Evolutionary conservation across 106 monocot species (phyloP).

Genomic region (Acorus calamus): DNA sequence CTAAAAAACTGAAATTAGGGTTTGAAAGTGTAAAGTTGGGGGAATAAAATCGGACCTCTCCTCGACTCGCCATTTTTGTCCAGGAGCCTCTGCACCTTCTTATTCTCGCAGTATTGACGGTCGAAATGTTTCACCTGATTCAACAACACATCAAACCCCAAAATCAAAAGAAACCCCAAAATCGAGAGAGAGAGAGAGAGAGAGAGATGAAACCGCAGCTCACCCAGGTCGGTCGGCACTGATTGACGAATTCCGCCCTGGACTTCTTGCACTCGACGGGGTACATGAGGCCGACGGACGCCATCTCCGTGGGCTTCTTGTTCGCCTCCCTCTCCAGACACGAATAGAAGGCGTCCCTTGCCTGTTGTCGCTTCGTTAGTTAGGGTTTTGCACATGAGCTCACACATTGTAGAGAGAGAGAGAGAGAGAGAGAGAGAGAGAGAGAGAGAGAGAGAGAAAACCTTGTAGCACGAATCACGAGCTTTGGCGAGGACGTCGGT

Average conservation of each 20-base stretch:
- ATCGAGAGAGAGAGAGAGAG: neutral
- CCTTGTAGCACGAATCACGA: constrained; percentile 71
- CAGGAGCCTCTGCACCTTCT: constrained; percentile 65
- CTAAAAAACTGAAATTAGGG: constrained; percentile 12
- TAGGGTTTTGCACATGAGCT: too few species aligned
- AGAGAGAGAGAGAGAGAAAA: too few species aligned
- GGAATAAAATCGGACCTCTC: constrained; percentile 82
- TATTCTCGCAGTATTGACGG: constrained; percentile 74
- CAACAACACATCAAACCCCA: neutral
- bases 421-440: too few species aligned
- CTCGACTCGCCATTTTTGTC: constrained; percentile 44
- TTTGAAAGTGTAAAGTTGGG: constrained; percentile 74
- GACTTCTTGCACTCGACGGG: constrained; percentile 61
- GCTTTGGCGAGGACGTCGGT: constrained; percentile 71
- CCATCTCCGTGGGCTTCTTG: constrained; percentile 79
- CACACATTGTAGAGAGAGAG: neutral
- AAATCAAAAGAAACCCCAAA: neutral
- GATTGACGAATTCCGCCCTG: constrained; percentile 43
- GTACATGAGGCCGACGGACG: constrained; percentile 77
- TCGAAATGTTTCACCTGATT: constrained; percentile 93
- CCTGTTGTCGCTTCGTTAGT: constrained; percentile 17
- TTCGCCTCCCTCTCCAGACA: constrained; percentile 64
- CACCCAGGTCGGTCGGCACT: constrained; percentile 92
- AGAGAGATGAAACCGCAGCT: neutral
- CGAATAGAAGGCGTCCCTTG: constrained; percentile 80